A percentile compares a stretch with the other conserved stretches of the same genome.
Evolutionary conservation across 192 early-diverging fungal genomes (phyloP).

Genomic region (Chytriomyces hyalinus): DNA sequence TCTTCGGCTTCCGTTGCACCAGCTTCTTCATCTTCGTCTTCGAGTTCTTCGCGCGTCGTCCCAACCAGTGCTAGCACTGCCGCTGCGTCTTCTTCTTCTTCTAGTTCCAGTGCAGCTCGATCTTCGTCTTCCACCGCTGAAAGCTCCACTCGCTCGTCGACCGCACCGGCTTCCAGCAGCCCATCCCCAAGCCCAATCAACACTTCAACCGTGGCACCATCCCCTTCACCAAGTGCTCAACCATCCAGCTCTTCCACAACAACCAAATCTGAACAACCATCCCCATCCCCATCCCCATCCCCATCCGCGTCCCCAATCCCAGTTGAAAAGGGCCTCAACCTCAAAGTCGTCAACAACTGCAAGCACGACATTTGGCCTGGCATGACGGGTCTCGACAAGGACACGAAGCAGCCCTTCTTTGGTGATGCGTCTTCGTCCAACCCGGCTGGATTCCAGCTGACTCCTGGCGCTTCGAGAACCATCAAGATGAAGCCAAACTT

Average conservation of each 20-base stretch:
- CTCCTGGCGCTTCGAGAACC: neutral
- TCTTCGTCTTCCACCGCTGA: too few species aligned
- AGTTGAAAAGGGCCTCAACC: neutral
- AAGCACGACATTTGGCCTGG: neutral
- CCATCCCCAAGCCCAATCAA: too few species aligned
- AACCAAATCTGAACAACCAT: neutral
- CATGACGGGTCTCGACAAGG: neutral
- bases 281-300: too few species aligned
- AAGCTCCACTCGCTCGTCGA: too few species aligned
- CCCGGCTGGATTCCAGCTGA: neutral
- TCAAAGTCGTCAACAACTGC: conserved; percentile 4
- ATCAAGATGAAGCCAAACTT: neutral
- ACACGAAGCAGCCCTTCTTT: neutral
- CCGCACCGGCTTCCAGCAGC: too few species aligned
- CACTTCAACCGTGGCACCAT: neutral
- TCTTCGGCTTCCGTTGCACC: too few species aligned
- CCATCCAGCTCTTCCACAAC: neutral
- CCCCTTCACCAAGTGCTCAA: neutral
- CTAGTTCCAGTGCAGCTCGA: too few species aligned
- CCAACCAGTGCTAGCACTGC: too few species aligned
- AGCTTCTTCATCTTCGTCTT: too few species aligned
- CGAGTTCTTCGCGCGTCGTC: too few species aligned
- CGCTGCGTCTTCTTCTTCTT: too few species aligned
- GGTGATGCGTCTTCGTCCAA: neutral
- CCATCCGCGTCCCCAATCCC: too few species aligned